Percentiles rank a stretch among this genome's conserved stretches.
These are phyloP conservation scores for Leucoagaricus sp. DNA, from an alignment of 1,284 basidiomycete species.

Conservation along the genomic window DNA sequence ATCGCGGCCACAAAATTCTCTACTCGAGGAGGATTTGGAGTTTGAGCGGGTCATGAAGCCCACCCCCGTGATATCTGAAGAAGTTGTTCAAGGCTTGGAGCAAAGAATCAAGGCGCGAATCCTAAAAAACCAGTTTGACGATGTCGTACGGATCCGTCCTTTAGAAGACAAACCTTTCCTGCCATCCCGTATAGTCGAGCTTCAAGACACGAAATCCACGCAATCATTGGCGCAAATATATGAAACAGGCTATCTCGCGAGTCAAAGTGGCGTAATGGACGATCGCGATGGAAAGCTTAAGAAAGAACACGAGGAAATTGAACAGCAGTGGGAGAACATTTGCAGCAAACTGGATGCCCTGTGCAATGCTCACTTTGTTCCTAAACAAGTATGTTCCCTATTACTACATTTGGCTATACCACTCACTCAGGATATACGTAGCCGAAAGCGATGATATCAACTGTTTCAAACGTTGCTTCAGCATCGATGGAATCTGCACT, in stretches of 20 bases:
- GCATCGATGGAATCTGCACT: slow-evolving; percentile 91
- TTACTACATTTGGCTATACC: slow-evolving; percentile 9
- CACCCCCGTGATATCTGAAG: slow-evolving; percentile 90
- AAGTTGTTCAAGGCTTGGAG: slow-evolving; percentile 82
- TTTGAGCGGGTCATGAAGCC: slow-evolving; percentile 90
- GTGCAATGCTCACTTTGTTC: slow-evolving; percentile 94
- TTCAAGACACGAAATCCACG: slow-evolving; percentile 86
- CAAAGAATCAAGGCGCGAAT: slow-evolving; percentile 93
- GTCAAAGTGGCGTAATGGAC: slow-evolving; percentile 59
- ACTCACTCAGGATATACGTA: slow-evolving; percentile 31
- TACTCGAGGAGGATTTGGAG: slow-evolving; percentile 94
- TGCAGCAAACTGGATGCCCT: slow-evolving; percentile 92
- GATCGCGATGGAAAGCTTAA: slow-evolving; percentile 88
- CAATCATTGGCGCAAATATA: slow-evolving; percentile 96
- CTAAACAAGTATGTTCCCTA: slow-evolving; percentile 72
- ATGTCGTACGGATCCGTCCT: slow-evolving; percentile 82
- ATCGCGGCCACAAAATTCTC: slow-evolving; percentile 86
- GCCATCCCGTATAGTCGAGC: slow-evolving; percentile 86
- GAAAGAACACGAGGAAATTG: slow-evolving; percentile 89
- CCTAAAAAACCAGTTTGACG: slow-evolving; percentile 86
- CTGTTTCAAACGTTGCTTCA: slow-evolving; percentile 83
- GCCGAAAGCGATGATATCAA: slow-evolving; percentile 91
- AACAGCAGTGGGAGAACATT: slow-evolving; percentile 82
- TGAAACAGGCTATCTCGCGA: slow-evolving; percentile 87
- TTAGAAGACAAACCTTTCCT: slow-evolving; percentile 88